A percentile compares a stretch with the other conserved stretches of the same genome.
phyloP scores from a whole-genome alignment of 2,329 filamentous ascomycete genomes.

The Orbilia quercus region DNA sequence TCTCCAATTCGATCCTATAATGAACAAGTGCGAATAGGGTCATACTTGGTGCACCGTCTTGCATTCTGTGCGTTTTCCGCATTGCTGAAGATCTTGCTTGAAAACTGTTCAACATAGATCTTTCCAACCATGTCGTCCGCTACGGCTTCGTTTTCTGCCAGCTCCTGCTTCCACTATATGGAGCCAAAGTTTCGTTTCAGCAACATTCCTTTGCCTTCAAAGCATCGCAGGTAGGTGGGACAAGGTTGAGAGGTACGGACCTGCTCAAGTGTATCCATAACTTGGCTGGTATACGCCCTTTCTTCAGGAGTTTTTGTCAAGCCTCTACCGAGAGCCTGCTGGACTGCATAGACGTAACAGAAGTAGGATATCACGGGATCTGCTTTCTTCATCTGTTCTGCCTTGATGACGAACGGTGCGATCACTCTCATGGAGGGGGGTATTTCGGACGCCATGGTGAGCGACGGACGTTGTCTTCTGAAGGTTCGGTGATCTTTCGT shows the following conservation, averaged over 20 bases:
- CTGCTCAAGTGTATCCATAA: slow-evolving; percentile 93
- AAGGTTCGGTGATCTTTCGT: not conserved
- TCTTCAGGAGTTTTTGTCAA: slow-evolving; percentile 85
- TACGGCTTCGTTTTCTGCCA: slow-evolving; percentile 80
- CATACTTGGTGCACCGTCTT: slow-evolving; percentile 82
- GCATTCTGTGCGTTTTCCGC: slow-evolving; percentile 84
- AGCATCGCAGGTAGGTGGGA: slow-evolving; percentile 3
- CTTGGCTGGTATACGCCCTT: slow-evolving; percentile 79
- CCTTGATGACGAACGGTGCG: slow-evolving; percentile 83
- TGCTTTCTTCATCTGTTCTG: slow-evolving; percentile 81
- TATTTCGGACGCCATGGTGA: slow-evolving; percentile 76
- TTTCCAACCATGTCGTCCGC: slow-evolving; percentile 85
- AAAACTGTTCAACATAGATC: slow-evolving; percentile 95
- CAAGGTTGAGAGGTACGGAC: slow-evolving; percentile 64
- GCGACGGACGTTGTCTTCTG: not conserved
- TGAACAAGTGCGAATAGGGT: not conserved
- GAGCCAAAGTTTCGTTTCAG: slow-evolving; percentile 28
- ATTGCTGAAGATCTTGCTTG: slow-evolving; percentile 83
- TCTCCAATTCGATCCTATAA: not conserved
- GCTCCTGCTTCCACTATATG: slow-evolving; percentile 57
- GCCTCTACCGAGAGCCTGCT: slow-evolving; percentile 83
- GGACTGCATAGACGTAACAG: slow-evolving; percentile 94
- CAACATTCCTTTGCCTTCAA: slow-evolving; percentile 20
- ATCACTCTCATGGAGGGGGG: slow-evolving; percentile 81
- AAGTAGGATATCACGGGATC: slow-evolving; percentile 94